Conservation (phyloP, 805 yeast genomes). For the Wickerhamiella spandovensis region DNA sequence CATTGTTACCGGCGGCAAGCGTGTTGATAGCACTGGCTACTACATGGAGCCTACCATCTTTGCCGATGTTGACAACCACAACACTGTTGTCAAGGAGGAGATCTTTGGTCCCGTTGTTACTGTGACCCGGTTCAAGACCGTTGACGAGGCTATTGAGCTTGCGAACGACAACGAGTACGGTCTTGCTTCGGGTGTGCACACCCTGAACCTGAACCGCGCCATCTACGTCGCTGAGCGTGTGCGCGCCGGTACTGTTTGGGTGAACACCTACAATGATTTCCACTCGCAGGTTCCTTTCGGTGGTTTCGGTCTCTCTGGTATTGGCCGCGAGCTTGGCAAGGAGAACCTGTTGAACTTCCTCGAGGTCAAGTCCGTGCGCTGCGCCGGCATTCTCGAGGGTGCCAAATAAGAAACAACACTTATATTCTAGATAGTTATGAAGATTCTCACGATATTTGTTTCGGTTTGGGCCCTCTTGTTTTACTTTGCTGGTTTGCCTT, state of each 20-base stretch:
- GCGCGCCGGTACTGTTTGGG: constrained; percentile 57
- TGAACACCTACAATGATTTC: constrained; percentile 56
- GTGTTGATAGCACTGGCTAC: constrained; percentile 39
- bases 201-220: constrained; percentile 51
- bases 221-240: constrained; percentile 47
- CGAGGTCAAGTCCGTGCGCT: constrained; percentile 63
- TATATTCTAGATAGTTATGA: background rate
- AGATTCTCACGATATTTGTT: constrained; percentile 10
- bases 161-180: constrained; percentile 72
- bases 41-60: constrained; percentile 67
- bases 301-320: constrained; percentile 66
- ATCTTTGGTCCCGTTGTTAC: constrained; percentile 81
- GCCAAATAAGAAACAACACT: background rate
- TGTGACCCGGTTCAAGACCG: constrained; percentile 48
- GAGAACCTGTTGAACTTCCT: constrained; percentile 60
- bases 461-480: too few relatives aligned
- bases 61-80: constrained; percentile 49
- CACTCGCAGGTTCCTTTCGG: constrained; percentile 64
- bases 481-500: too few relatives aligned
- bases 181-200: constrained; percentile 70
- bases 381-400: constrained; percentile 33
- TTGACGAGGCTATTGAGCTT: constrained; percentile 50
- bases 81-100: constrained; percentile 63
- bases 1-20: constrained; percentile 65
- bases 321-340: constrained; percentile 71